Base-by-base conservation (phyloP, 495 filamentous ascomycete species). In the Aspergillus avenaceus region DNA sequence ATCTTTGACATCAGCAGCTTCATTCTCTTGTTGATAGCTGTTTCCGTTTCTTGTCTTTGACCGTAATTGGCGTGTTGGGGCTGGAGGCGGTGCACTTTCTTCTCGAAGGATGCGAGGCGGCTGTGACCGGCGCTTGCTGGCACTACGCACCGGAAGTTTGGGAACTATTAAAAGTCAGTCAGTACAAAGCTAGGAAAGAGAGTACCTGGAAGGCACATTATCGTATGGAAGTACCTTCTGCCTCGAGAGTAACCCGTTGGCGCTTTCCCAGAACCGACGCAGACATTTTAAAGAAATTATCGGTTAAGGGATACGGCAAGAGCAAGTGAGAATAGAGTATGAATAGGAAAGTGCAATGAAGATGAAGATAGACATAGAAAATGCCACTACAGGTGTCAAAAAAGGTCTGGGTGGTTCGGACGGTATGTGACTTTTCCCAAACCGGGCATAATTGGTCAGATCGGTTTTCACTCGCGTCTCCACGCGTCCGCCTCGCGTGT, bases 241-340 rank as follows among this genome's bases (percentile, higher is more conserved):
- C 32, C 37, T 58, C 75, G 58, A 61, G 65, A 55, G 54, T 72
- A 70, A 63, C 70, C 67, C 74, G 84, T 74, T 65, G 78, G 79
- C 89, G 83, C 81, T 95, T 91, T 63, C 86, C 85, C 45, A 90
- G 72, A 43, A 84, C 77, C 47, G 80, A 75, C 54, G 77, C 72
- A 56, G 79, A 75, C 86, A 89, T 90, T 27, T 57, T 65, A 53
- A 38, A 18, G 8, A n/a, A 18, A 26, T 25, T 25, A 19, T 16
- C 12, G 14, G 25, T 55, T 52, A 44, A 59, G 45, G 16, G 22
- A 7, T 21, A 41, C 22, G 26, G 60, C 41, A 62, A 55, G 50
- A 61, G 54, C 54, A 47, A 43, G 41, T 40, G 46, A 45, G 19
- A 49, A 43, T 50, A 45, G 45, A 34, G 27, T 28, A 38, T 41